A percentile compares a stretch with the other conserved stretches of the same genome.
These are phyloP conservation scores for Wallacemonas sp. DNA, from an alignment of 208 protist species.

Conservation along the genomic window DNA sequence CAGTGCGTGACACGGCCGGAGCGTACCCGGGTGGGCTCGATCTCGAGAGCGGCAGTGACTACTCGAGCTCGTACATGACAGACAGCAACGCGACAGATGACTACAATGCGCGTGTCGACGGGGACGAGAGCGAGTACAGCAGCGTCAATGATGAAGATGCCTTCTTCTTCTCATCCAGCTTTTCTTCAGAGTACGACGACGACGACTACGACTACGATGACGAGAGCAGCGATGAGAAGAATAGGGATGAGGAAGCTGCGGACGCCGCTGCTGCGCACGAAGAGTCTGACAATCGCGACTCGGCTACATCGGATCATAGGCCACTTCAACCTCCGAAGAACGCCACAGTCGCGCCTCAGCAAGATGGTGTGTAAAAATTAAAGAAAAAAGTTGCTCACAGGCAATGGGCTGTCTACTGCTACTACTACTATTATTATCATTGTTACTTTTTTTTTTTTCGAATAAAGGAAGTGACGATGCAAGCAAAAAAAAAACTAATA, in stretches of 20 bases:
- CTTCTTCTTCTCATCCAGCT: conserved; percentile 16
- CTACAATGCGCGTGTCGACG: conserved; percentile 11
- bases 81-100: conserved; percentile 18
- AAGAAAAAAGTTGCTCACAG: too few species aligned
- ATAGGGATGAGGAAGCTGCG: conserved; percentile 13
- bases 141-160: not conserved
- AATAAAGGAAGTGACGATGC: too few species aligned
- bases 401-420: too few species aligned
- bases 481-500: too few species aligned
- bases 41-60: not conserved
- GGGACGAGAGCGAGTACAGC: conserved; percentile 16
- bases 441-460: too few species aligned
- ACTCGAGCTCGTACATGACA: conserved; percentile 6
- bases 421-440: too few species aligned
- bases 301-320: too few species aligned
- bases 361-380: too few species aligned
- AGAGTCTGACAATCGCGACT: not conserved
- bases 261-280: conserved; percentile 3
- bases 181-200: conserved; percentile 24
- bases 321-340: too few species aligned
- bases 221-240: conserved; percentile 8
- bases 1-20: conserved; percentile 35
- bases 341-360: too few species aligned
- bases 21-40: conserved; percentile 7
- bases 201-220: conserved; percentile 17